Evolutionary conservation across 805 yeast genomes (phyloP).

Genomic region (Candida jianshihensis): DNA sequence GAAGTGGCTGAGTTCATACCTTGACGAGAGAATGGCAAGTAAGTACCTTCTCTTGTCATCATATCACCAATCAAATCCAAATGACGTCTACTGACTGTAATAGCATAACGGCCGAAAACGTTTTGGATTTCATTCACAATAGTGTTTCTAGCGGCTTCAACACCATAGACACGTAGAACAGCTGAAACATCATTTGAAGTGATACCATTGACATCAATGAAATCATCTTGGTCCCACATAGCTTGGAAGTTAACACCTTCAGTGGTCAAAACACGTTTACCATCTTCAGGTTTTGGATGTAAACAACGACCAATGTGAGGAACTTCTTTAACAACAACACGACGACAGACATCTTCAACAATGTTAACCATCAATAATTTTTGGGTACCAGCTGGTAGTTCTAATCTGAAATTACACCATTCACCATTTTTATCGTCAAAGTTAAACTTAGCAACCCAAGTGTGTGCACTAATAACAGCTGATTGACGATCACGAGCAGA

Average conservation of each 20-base stretch:
- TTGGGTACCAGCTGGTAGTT: conserved; percentile 78
- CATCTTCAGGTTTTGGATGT: conserved; percentile 66
- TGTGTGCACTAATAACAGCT: conserved; percentile 68
- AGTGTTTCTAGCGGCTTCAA: conserved; percentile 97
- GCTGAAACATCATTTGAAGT: conserved; percentile 90
- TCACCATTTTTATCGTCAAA: conserved; percentile 84
- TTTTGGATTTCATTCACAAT: conserved; percentile 92
- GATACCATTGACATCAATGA: conserved; percentile 83
- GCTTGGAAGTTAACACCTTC: conserved; percentile 98
- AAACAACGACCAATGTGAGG: conserved; percentile 89
- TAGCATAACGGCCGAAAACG: conserved; percentile 95
- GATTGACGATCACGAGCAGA: conserved; percentile 79
- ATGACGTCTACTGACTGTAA: conserved; percentile 87
- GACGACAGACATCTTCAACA: conserved; percentile 85
- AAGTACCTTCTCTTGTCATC: conserved; percentile 99
- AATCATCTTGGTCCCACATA: conserved; percentile 97
- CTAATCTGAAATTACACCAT: conserved; percentile 90
- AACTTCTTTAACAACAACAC: conserved; percentile 88
- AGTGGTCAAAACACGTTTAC: conserved; percentile 75
- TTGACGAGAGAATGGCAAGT: conserved; percentile 94
- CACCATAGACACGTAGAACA: conserved; percentile 89
- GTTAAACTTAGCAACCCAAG: conserved; percentile 69
- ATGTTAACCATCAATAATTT: conserved; percentile 96
- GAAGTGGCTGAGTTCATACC: conserved; percentile 96
- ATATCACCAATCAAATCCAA: conserved; percentile 95